Evolutionary conservation across 1,284 basidiomycete genomes (phyloP).

Genomic region (Porogramme epimiltina): DNA sequence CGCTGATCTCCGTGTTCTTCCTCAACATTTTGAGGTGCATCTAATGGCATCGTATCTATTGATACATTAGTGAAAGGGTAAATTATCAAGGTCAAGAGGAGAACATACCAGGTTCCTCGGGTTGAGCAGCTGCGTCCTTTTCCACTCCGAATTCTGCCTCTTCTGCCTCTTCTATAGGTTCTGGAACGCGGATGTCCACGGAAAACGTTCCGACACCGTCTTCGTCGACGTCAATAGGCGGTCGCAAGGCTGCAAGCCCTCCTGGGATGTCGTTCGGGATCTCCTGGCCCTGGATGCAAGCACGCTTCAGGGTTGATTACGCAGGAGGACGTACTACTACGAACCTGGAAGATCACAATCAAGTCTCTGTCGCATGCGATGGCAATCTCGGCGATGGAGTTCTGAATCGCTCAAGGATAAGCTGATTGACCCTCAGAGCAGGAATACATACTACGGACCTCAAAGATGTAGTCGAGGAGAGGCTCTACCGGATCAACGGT

Average conservation of each 20-base stretch:
- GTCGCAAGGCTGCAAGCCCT: neutral
- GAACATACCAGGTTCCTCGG: too few species aligned
- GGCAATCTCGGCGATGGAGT: neutral
- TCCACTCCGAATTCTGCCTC: too few species aligned
- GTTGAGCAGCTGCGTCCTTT: too few species aligned
- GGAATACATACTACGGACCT: conserved; percentile 1
- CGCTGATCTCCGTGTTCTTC: too few species aligned
- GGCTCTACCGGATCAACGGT: conserved; percentile 6
- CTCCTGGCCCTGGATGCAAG: neutral
- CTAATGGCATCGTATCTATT: too few species aligned
- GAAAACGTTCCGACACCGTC: too few species aligned
- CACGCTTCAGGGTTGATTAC: neutral
- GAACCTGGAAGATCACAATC: neutral
- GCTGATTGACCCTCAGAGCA: neutral
- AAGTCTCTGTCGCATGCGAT: conserved; percentile 3
- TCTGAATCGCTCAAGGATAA: neutral
- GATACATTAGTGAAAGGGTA: too few species aligned
- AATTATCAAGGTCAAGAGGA: too few species aligned
- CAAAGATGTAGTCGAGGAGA: conserved; percentile 14
- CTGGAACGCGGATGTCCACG: too few species aligned
- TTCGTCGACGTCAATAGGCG: too few species aligned
- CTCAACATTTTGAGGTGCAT: too few species aligned
- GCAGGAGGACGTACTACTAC: neutral
- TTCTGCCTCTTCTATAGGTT: too few species aligned
- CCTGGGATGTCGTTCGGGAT: neutral